Conservation (phyloP, 257 asterid species). For the Echites panduratus region DNA sequence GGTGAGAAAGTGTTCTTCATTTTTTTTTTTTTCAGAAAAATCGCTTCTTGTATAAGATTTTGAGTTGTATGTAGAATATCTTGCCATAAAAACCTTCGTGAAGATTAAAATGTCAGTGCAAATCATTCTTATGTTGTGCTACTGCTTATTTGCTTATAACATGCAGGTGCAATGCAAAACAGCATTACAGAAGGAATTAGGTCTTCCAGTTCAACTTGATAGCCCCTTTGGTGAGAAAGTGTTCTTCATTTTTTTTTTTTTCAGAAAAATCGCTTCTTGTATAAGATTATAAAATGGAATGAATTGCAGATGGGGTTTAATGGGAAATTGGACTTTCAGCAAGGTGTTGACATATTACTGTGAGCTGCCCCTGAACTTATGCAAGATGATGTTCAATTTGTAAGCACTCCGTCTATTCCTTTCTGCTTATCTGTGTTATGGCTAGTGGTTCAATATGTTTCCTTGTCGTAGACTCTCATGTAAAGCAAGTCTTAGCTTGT, state of each 20-base stretch:
- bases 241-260: background rate
- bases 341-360: slow-evolving; percentile 89
- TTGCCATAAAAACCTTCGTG: background rate
- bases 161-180: slow-evolving; percentile 70
- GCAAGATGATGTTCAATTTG: slow-evolving; percentile 86
- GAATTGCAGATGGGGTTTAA: slow-evolving; percentile 77
- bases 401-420: slow-evolving; percentile 22
- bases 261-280: slow-evolving; percentile 3
- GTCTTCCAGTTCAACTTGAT: slow-evolving; percentile 77
- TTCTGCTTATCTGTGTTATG: background rate
- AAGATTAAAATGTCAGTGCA: background rate
- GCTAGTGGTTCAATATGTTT: background rate
- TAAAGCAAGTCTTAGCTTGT: background rate
- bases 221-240: slow-evolving; percentile 69
- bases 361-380: slow-evolving; percentile 79
- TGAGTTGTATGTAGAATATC: too few relatives aligned
- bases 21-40: background rate
- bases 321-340: slow-evolving; percentile 92
- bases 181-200: slow-evolving; percentile 84
- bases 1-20: slow-evolving; percentile 38
- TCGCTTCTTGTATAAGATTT: slow-evolving; percentile 12
- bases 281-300: slow-evolving; percentile 14
- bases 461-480: background rate
- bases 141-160: background rate
- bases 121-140: background rate